Base-by-base conservation (phyloP, 805 yeast species). In the Peterozyma xylosa region DNA sequence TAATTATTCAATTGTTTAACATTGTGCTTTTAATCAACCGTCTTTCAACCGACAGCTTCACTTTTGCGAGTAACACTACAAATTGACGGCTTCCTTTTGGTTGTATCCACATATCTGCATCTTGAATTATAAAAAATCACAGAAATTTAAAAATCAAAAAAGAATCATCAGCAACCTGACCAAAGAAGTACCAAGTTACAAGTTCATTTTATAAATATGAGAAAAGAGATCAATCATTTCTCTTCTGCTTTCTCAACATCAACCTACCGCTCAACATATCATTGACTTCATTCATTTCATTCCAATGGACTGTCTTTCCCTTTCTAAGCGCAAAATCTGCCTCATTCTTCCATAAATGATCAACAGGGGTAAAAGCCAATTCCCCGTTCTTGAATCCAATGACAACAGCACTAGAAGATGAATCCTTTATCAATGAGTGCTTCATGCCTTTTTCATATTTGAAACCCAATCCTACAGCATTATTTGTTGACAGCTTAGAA, bases 241-340 rank as follows among this genome's bases (percentile, higher is more conserved):
- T 11, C 13, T 41, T 46, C 16, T 50, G 54, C 38, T 50, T 67
- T 60, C 81, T 66, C 46, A 82, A 60, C 51, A 69, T 61, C 45
- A 74, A 58, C 56, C 90, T 71, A 35, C 95, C 95, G 56, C 90
- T 83, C 55, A 86, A 68, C 53, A 85, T 76, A 56, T 82, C 86
- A 48, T 79, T 75, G 32, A 80, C 74, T 45, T 70, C 70, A 45
- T 70, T 71, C 66, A 79, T 68, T 40, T 72, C 67, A 42, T 68
- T 65, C 95, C 95, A 86, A 60, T 85, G 93, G 38, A 83, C 64
- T 2, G 71, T 74, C 42, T 63, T 64, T 44, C 89, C 87, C 65
- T 82, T 84, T 67, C 95, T 74, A 56, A 74, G 67, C 36, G 59
- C 60, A 34, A 79, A 63, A 57, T 83, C 73, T 2, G 91, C 79